Evolutionary conservation across 2,329 filamentous ascomycete species (phyloP), one percentile per base, ranked within the genome.

Genomic region (Chaetomiaceae sp.): DNA sequence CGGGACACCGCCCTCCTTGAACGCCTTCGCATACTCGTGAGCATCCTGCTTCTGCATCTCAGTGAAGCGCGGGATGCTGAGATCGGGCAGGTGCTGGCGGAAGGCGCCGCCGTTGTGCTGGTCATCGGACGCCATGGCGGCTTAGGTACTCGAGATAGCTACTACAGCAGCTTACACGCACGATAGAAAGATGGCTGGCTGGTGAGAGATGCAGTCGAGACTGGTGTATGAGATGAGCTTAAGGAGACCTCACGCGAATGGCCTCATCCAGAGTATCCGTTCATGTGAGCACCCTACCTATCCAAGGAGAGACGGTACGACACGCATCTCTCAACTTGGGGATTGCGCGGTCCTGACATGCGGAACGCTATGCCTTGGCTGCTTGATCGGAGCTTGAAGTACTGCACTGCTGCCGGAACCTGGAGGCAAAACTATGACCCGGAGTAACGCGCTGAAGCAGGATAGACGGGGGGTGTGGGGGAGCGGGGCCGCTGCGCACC

Each of bases 31-130:
- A 51, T 87, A 86, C 49, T 77, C 72, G 47, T 81, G 73, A 3
- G 78, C 72, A 60, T 82, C 73, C 60, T 85, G 81, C 42, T 72
- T 70, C 49, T 78, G 73, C 67, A 84, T 81, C 3, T 71, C 71
- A 17, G 73, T 76, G 65, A 86, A 86, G 29, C 83, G 76, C 12
- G 76, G 74, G 22, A 67, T 71, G 53, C 57, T 72, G 41, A 86
- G 70, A 57, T 86, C 80, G 0, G 81, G 83, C 12, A 86, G 68
- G 58, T 79, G 75, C 46, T 76, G 66, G 47, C 81, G 75, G 58
- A 79, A 84, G 40, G 62, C 62, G 38, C 57, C 59, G 51, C 48
- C 53, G 38, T 52, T 18, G 15, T 43, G 36, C 30, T 46, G 34
- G 10, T 48, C 50, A 32, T 36, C 40, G 4, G 41, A 24, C 0